A percentile compares a stretch with the other conserved stretches of the same genome.
Conservation (phyloP, 1,284 basidiomycete species). For the Cronartium quercuum region DNA sequence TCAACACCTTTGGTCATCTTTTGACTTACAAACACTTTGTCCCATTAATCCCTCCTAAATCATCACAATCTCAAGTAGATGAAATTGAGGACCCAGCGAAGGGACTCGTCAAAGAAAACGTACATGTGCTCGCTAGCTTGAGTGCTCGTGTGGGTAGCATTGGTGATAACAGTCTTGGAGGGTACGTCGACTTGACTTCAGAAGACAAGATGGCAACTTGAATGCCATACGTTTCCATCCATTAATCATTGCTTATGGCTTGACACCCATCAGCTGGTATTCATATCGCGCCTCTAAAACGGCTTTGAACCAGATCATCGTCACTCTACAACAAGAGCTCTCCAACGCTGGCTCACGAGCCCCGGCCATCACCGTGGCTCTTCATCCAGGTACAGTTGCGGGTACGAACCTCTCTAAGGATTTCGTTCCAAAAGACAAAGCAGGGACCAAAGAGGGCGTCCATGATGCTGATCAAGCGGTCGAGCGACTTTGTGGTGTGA, state of each 20-base stretch:
- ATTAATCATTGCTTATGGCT: no score
- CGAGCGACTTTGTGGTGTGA: slow-evolving; percentile 19
- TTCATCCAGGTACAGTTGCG: slow-evolving; percentile 47
- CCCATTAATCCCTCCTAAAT: slow-evolving; percentile 43
- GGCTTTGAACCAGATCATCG: slow-evolving; percentile 49
- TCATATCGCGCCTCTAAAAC: slow-evolving; percentile 49
- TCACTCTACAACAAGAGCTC: slow-evolving; percentile 46
- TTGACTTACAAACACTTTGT: slow-evolving; percentile 47
- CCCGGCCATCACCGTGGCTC: slow-evolving; percentile 43
- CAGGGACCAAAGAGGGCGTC: slow-evolving; percentile 22
- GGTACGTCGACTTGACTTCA: slow-evolving; percentile 43
- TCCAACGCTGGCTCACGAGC: slow-evolving; percentile 11
- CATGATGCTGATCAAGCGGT: slow-evolving; percentile 28
- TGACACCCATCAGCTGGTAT: slow-evolving; percentile 23
- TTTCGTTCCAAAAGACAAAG: slow-evolving; percentile 39
- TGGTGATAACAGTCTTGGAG: slow-evolving; percentile 45
- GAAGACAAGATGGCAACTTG: no score
- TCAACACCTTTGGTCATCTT: slow-evolving; percentile 47
- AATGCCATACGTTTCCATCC: no score
- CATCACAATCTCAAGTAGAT: slow-evolving; percentile 4
- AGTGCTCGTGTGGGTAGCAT: slow-evolving; percentile 47
- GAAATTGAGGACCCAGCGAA: slow-evolving; percentile 14
- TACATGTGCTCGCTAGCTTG: slow-evolving; percentile 45
- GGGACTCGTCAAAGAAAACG: slow-evolving; percentile 42
- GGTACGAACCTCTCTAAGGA: slow-evolving; percentile 45